A percentile compares a stretch with the other conserved stretches of the same genome.
phyloP scores from a whole-genome alignment of 1,284 basidiomycete species.

The Apiotrichum laibachii region DNA sequence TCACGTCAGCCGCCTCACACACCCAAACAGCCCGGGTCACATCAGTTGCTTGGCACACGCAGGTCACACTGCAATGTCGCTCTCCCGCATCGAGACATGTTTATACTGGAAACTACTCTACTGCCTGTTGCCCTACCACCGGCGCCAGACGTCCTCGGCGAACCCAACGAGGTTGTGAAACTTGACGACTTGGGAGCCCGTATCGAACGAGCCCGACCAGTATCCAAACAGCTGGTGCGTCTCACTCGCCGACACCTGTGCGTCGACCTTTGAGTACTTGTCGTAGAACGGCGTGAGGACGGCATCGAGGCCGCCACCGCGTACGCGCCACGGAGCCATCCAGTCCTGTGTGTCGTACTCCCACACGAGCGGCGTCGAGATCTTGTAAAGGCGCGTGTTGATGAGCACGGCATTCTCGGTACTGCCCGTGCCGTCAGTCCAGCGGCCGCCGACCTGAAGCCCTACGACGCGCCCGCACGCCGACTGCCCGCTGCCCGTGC shows the following conservation, averaged over 20 bases:
- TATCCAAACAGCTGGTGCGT: conserved; percentile 17
- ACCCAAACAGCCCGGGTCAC: too few relatives aligned
- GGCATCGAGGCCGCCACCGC: conserved; percentile 17
- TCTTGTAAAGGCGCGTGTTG: conserved; percentile 12
- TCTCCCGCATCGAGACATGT: too few relatives aligned
- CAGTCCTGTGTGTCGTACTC: conserved; percentile 11
- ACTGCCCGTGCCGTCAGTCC: conserved; percentile 19
- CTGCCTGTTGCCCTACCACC: conserved; percentile 3
- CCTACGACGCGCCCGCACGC: conserved; percentile 12
- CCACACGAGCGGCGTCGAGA: conserved; percentile 13
- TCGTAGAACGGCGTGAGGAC: conserved; percentile 11
- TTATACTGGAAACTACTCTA: too few relatives aligned
- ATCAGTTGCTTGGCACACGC: too few relatives aligned
- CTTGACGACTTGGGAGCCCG: conserved; percentile 13
- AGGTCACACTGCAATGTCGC: too few relatives aligned
- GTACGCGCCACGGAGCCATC: conserved; percentile 13
- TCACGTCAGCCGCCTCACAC: too few relatives aligned
- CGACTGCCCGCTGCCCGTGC: conserved; percentile 7
- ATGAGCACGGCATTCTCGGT: conserved; percentile 18
- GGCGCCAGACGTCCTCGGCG: conserved; percentile 16
- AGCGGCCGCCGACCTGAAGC: conserved; percentile 17
- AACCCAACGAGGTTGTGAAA: conserved; percentile 14
- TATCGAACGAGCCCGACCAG: conserved; percentile 18
- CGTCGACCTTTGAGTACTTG: conserved; percentile 8
- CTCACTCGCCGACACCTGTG: not conserved